A percentile compares a stretch with the other conserved stretches of the same genome.
Evolutionary conservation across 225 moss, liverwort and hornwort species (phyloP).

Genomic region (Marchantia paleacea): DNA sequence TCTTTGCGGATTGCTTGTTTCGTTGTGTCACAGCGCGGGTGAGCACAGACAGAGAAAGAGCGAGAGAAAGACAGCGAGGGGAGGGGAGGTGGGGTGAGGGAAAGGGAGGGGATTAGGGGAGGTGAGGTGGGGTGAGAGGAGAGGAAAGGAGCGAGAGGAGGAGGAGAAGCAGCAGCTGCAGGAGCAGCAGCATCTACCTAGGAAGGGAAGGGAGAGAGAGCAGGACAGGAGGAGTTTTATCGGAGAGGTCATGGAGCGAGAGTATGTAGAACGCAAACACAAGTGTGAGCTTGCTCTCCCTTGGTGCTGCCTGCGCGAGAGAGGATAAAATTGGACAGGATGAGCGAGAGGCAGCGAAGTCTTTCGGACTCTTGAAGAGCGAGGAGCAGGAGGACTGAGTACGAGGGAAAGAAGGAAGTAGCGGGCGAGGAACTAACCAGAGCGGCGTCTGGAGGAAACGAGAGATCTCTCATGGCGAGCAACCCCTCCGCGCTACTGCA

Average conservation of each 20-base stretch:
- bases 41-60: not conserved
- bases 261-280: constrained; percentile 1
- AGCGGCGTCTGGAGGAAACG: constrained; percentile 5
- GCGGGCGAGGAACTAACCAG: not conserved
- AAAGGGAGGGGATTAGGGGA: not conserved
- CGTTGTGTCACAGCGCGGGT: constrained; percentile 11
- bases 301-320: constrained; percentile 11
- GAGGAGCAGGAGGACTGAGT: not conserved
- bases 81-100: constrained; percentile 1
- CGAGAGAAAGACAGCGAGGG: not conserved
- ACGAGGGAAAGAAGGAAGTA: constrained; percentile 2
- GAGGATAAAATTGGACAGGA: constrained; percentile 9
- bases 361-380: not conserved
- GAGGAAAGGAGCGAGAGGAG: constrained; percentile 1
- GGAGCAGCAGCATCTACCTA: not conserved
- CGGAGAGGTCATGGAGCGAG: constrained; percentile 8
- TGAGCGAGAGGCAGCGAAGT: constrained; percentile 1
- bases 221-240: not conserved
- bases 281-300: constrained; percentile 1
- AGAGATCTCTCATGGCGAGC: constrained; percentile 40
- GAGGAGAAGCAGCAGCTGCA: not conserved
- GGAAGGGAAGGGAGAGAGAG: not conserved
- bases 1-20: constrained; percentile 7
- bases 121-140: not conserved
- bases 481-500: constrained; percentile 30